phyloP scores from a whole-genome alignment of 257 asterid species.

The Solanum neorickii region DNA sequence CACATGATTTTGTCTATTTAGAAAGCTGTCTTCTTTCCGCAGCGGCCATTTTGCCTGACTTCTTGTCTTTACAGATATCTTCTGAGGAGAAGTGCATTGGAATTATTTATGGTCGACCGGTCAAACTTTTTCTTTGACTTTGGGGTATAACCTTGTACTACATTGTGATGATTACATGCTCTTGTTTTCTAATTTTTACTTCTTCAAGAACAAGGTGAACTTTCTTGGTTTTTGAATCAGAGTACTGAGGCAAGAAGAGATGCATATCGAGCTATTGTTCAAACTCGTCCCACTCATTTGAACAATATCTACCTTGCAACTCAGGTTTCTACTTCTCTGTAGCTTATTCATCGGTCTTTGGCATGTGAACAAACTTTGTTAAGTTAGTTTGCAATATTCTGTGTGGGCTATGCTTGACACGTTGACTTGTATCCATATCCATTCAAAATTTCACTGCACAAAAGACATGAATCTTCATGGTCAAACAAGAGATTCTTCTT shows the following conservation, averaged over 20 bases:
- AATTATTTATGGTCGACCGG: constrained; percentile 91
- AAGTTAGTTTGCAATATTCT: neutral
- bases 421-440: neutral
- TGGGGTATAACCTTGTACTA: constrained; percentile 52
- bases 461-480: neutral
- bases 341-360: constrained; percentile 11
- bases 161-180: neutral
- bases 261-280: constrained; percentile 97
- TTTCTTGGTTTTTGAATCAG: constrained; percentile 26
- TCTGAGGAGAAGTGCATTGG: constrained; percentile 95
- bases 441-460: neutral
- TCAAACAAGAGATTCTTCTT: neutral
- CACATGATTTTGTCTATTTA: neutral
- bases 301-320: constrained; percentile 93
- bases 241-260: constrained; percentile 61
- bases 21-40: neutral
- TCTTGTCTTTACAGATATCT: constrained; percentile 55
- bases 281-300: constrained; percentile 92
- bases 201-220: constrained; percentile 4
- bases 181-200: neutral
- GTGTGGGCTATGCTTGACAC: neutral
- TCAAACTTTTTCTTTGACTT: constrained; percentile 95
- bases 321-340: constrained; percentile 48
- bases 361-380: neutral
- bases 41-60: neutral